Evolutionary conservation across 2,329 filamentous ascomycete species (phyloP).

Genomic region (Endothia cerciana): DNA sequence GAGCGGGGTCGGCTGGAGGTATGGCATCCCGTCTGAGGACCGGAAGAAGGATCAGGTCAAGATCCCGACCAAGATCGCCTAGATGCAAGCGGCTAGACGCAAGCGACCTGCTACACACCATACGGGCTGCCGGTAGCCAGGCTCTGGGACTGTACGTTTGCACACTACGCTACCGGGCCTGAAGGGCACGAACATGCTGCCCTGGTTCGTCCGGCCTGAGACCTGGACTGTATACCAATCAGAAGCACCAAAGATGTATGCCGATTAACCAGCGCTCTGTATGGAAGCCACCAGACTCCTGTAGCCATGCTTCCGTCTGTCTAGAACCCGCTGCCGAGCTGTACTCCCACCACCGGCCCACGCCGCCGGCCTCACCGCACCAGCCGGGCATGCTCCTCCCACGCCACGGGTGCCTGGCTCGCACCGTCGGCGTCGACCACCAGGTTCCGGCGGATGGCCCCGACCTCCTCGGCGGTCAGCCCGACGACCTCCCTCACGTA

Average conservation of each 20-base stretch:
- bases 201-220: neutral
- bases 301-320: neutral
- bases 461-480: slow-evolving; percentile 59
- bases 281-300: neutral
- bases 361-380: slow-evolving; percentile 26
- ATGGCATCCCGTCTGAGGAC: slow-evolving; percentile 66
- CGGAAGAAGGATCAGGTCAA: slow-evolving; percentile 67
- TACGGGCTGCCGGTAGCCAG: no score
- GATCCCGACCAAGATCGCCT: slow-evolving; percentile 65
- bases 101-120: neutral
- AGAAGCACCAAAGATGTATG: neutral
- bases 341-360: neutral
- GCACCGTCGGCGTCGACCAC: slow-evolving; percentile 38
- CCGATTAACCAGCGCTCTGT: neutral
- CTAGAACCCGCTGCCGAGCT: neutral
- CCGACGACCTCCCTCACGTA: slow-evolving; percentile 65
- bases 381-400: slow-evolving; percentile 36
- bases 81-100: slow-evolving; percentile 22
- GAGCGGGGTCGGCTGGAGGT: slow-evolving; percentile 62
- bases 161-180: neutral
- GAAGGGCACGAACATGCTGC: slow-evolving; percentile 1
- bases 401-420: slow-evolving; percentile 33
- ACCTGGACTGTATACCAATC: slow-evolving; percentile 1
- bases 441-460: slow-evolving; percentile 54
- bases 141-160: neutral